A percentile compares a stretch with the other conserved stretches of the same genome.
phyloP scores from a whole-genome alignment of 164 flowering plant species.

The Piper betle region DNA sequence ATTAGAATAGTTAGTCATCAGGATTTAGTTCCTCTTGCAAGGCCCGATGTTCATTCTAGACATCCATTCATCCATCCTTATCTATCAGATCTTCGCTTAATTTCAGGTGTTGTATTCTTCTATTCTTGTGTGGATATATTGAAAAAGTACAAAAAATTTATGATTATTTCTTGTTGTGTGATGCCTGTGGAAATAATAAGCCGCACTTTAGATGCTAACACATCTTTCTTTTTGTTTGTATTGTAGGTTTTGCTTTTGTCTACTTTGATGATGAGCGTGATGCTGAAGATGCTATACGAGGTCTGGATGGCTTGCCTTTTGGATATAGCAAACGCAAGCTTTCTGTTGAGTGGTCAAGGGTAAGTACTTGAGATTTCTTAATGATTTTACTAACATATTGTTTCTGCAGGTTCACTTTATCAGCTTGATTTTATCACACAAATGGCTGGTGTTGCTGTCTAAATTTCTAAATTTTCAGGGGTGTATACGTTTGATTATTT shows the following conservation, averaged over 20 bases:
- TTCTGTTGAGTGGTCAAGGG: conserved; percentile 94
- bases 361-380: conserved; percentile 6
- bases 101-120: conserved; percentile 76
- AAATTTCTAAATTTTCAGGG: not conserved
- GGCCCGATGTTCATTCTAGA: conserved; percentile 22
- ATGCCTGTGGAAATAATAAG: not conserved
- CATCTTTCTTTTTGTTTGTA: not conserved
- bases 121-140: conserved; percentile 18
- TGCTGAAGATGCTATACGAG: conserved; percentile 83
- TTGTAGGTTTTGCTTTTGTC: conserved; percentile 92
- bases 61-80: conserved; percentile 64
- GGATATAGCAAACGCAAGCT: conserved; percentile 67
- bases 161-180: not conserved
- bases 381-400: not conserved
- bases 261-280: conserved; percentile 91
- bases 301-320: conserved; percentile 61
- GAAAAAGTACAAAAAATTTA: conserved; percentile 18
- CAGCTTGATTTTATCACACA: too few relatives aligned
- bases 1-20: conserved; percentile 31
- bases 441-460: not conserved
- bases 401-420: not conserved
- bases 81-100: conserved; percentile 54
- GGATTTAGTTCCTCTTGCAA: conserved; percentile 67
- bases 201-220: not conserved
- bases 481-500: not conserved